Conservation (phyloP, 2,329 filamentous ascomycete species). For the Diplodia intermedia region DNA sequence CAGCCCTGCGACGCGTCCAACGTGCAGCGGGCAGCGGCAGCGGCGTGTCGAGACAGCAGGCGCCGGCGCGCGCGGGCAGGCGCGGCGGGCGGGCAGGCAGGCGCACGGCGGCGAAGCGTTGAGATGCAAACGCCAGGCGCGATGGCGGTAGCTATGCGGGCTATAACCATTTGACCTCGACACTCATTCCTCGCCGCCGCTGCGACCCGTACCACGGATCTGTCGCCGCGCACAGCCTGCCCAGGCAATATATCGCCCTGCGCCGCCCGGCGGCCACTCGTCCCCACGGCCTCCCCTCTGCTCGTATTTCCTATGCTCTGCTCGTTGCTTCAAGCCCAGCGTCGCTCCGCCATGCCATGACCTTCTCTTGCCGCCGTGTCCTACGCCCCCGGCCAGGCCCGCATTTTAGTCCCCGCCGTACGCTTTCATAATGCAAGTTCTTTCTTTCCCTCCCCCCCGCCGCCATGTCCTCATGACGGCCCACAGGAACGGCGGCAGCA, state of each 20-base stretch:
- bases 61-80: not conserved
- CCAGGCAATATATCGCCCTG: conserved; percentile 14
- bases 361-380: conserved; percentile 2
- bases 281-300: not conserved
- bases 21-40: not conserved
- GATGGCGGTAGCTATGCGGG: conserved; percentile 15
- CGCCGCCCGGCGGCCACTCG: not conserved
- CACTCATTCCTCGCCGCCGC: conserved; percentile 29
- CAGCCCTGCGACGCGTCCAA: not conserved
- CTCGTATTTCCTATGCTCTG: conserved; percentile 2
- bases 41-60: not conserved
- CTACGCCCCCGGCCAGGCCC: not conserved
- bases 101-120: not conserved
- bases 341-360: conserved; percentile 9
- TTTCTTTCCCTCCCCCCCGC: not conserved
- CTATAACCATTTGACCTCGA: conserved; percentile 23
- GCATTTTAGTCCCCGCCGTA: conserved; percentile 3
- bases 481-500: conserved; percentile 3
- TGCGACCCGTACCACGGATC: conserved; percentile 32
- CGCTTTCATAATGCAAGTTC: conserved; percentile 25
- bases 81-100: not conserved
- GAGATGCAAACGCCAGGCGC: conserved; percentile 18
- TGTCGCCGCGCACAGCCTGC: conserved; percentile 9
- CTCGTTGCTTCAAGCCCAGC: too few species aligned
- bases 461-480: conserved; percentile 3